These are phyloP conservation scores for Lycium barbarum DNA, from an alignment of 257 asterid genomes.

Conservation along the genomic window DNA sequence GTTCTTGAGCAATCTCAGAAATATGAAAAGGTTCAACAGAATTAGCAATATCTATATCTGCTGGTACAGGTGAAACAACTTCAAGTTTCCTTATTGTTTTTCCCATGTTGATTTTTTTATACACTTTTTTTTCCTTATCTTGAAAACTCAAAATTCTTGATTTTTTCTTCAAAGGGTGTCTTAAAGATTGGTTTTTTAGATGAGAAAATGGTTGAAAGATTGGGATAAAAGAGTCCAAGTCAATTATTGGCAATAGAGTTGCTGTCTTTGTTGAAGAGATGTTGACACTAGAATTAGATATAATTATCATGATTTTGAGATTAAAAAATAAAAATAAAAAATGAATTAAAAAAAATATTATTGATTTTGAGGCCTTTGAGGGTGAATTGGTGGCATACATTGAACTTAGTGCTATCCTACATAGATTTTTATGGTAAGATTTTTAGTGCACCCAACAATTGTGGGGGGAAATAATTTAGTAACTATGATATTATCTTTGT, in stretches of 20 bases:
- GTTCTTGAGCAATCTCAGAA: slow-evolving; percentile 80
- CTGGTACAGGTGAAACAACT: slow-evolving; percentile 86
- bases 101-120: slow-evolving; percentile 49
- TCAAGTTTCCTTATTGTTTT: slow-evolving; percentile 75
- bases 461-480: too few relatives aligned
- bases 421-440: neutral
- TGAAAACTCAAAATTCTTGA: slow-evolving; percentile 10
- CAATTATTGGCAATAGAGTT: neutral
- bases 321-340: too few relatives aligned
- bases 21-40: slow-evolving; percentile 84
- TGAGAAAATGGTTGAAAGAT: neutral
- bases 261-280: neutral
- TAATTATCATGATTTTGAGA: neutral
- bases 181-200: slow-evolving; percentile 7
- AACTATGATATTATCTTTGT: too few relatives aligned
- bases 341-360: too few relatives aligned
- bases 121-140: neutral
- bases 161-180: neutral
- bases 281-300: neutral
- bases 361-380: too few relatives aligned
- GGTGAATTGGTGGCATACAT: neutral
- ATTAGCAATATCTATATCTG: slow-evolving; percentile 94
- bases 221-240: neutral
- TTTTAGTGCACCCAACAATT: too few relatives aligned
- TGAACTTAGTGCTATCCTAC: neutral